Evolutionary conservation across 1,139 yeast genomes (phyloP).

Genomic region (Taiozyma sp.): DNA sequence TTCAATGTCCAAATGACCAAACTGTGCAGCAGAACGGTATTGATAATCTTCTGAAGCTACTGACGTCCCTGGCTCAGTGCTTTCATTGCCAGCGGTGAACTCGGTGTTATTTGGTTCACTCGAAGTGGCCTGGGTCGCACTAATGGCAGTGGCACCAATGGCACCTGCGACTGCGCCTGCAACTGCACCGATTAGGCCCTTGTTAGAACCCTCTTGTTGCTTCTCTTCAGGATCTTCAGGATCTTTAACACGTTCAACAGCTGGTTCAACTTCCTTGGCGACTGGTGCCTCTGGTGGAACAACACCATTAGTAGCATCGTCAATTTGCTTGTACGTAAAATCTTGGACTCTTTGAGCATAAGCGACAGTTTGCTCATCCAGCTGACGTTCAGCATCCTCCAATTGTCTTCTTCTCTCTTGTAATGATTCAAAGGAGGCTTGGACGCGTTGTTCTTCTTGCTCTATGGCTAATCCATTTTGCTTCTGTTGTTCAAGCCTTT

Average conservation of each 20-base stretch:
- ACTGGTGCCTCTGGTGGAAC: slow-evolving; percentile 17
- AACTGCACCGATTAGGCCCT: slow-evolving; percentile 18
- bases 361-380: slow-evolving; percentile 32
- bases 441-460: slow-evolving; percentile 32
- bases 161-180: slow-evolving; percentile 29
- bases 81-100: slow-evolving; percentile 30
- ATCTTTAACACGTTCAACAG: neutral
- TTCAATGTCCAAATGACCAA: slow-evolving; percentile 42
- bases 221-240: neutral
- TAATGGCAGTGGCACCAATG: slow-evolving; percentile 22
- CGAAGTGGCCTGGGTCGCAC: slow-evolving; percentile 26
- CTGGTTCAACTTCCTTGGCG: slow-evolving; percentile 9
- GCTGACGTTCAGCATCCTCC: slow-evolving; percentile 32
- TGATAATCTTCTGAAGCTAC: slow-evolving; percentile 41
- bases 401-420: slow-evolving; percentile 30
- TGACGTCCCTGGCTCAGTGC: slow-evolving; percentile 30
- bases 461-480: slow-evolving; percentile 25
- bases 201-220: neutral
- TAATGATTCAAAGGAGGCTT: slow-evolving; percentile 28
- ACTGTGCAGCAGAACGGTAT: slow-evolving; percentile 28
- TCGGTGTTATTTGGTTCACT: slow-evolving; percentile 20
- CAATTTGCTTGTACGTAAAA: slow-evolving; percentile 31
- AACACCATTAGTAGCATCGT: slow-evolving; percentile 29
- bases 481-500: slow-evolving; percentile 31
- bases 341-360: slow-evolving; percentile 34